Evolutionary conservation across 306 rosid genomes (phyloP).

Genomic region (Benincasa hispida): DNA sequence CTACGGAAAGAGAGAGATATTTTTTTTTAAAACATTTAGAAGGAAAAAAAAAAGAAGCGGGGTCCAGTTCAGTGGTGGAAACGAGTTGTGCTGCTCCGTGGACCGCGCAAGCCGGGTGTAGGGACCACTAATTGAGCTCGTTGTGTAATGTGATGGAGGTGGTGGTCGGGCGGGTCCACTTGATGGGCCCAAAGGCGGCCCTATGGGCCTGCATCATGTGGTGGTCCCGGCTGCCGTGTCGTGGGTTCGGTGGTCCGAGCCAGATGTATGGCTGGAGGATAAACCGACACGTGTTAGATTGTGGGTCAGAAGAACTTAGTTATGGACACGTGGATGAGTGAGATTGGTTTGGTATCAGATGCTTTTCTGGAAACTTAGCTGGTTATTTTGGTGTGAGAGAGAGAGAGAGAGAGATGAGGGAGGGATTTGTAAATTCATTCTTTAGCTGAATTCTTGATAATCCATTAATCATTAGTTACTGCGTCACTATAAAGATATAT

Average conservation of each 20-base stretch:
- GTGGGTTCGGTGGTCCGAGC: neutral
- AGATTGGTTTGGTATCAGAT: neutral
- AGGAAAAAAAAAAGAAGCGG: neutral
- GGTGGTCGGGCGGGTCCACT: neutral
- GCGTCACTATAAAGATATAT: neutral
- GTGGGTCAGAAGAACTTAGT: neutral
- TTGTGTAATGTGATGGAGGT: neutral
- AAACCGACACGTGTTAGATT: neutral
- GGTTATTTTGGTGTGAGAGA: neutral
- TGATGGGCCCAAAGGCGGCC: neutral
- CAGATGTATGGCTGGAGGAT: neutral
- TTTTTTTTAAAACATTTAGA: neutral
- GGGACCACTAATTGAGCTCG: neutral
- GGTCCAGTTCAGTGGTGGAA: neutral
- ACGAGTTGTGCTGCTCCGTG: conserved; percentile 10
- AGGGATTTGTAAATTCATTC: conserved; percentile 6
- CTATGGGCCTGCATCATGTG: neutral
- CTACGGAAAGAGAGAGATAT: neutral
- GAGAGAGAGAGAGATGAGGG: neutral
- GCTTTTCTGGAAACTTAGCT: neutral
- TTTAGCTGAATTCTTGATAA: conserved; percentile 3
- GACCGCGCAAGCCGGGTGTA: conserved; percentile 10
- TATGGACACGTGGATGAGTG: neutral
- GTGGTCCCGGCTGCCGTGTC: neutral
- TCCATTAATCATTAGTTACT: neutral